Percentiles rank a stretch among this genome's conserved stretches.
phyloP scores from a whole-genome alignment of 495 filamentous ascomycete genomes.

The Friedmanniomyces simplex region DNA sequence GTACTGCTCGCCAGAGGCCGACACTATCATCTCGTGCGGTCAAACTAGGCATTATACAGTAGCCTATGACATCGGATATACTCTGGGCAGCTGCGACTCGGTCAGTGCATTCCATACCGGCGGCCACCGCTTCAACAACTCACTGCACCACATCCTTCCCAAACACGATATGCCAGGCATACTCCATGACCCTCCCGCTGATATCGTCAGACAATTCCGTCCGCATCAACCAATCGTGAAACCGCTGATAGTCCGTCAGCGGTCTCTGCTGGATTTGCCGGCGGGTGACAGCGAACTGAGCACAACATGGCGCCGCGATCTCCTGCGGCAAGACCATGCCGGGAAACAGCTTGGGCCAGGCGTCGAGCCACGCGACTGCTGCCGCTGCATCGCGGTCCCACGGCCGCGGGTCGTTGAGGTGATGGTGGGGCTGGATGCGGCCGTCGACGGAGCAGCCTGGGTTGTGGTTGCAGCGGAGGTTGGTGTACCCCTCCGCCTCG shows the following conservation, averaged over 20 bases:
- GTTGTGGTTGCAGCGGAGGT: constrained; percentile 41
- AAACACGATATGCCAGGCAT: constrained; percentile 62
- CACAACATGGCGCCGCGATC: constrained; percentile 43
- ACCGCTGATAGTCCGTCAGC: constrained; percentile 48
- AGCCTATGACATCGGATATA: background rate
- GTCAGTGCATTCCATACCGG: background rate
- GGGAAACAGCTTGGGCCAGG: constrained; percentile 29
- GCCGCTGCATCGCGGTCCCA: background rate
- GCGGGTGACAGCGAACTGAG: constrained; percentile 47
- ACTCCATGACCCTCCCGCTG: constrained; percentile 62
- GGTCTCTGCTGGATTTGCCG: constrained; percentile 42
- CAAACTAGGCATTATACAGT: no score
- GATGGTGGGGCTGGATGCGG: constrained; percentile 41
- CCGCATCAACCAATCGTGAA: constrained; percentile 55
- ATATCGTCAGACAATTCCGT: constrained; percentile 54
- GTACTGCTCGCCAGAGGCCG: no score
- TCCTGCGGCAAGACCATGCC: constrained; percentile 31
- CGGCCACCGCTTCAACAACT: background rate
- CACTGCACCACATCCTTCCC: constrained; percentile 35
- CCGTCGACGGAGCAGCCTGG: constrained; percentile 41
- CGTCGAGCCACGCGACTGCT: constrained; percentile 35
- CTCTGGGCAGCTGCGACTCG: background rate
- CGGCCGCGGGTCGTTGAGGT: background rate
- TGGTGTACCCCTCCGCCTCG: constrained; percentile 37
- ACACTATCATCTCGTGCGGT: no score